phyloP scores from a whole-genome alignment of 805 yeast genomes.

The Wickerhamomyces pijperi region DNA sequence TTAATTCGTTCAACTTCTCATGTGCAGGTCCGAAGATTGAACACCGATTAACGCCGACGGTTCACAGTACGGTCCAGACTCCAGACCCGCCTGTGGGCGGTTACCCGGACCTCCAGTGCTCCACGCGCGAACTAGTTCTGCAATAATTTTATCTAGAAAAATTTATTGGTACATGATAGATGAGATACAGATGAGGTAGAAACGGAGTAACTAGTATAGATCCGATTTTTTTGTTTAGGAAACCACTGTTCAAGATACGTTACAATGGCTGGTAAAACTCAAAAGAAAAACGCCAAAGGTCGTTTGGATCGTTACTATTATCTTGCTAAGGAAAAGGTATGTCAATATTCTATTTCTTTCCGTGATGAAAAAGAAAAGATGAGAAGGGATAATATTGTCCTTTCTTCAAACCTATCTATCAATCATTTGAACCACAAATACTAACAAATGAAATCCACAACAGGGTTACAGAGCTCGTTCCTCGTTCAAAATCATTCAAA shows the following conservation, averaged over 20 bases:
- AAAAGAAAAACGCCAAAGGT: conserved; percentile 94
- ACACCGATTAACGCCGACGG: too few species aligned
- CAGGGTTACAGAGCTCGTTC: conserved; percentile 97
- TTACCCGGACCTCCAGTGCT: too few species aligned
- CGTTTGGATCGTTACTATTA: conserved; percentile 96
- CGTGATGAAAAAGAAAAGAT: too few species aligned
- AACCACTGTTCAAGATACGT: too few species aligned
- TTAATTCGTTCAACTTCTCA: too few species aligned
- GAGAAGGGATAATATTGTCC: too few species aligned
- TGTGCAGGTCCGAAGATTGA: too few species aligned
- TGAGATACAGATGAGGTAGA: not conserved
- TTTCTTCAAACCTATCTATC: not conserved
- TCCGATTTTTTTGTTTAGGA: too few species aligned
- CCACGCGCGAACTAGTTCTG: not conserved
- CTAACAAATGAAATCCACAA: conserved; percentile 1
- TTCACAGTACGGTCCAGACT: too few species aligned
- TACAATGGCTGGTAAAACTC: conserved; percentile 79
- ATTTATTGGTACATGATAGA: conserved; percentile 5
- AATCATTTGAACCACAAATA: not conserved
- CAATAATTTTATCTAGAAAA: not conserved
- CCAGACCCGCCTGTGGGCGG: too few species aligned
- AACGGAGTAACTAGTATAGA: too few species aligned
- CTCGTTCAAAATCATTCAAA: conserved; percentile 87
- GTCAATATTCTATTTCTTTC: not conserved
- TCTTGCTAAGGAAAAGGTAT: conserved; percentile 81